These are phyloP conservation scores for Podosphaera leucotricha DNA, from an alignment of 2,329 filamentous ascomycete genomes.

Conservation along the genomic window DNA sequence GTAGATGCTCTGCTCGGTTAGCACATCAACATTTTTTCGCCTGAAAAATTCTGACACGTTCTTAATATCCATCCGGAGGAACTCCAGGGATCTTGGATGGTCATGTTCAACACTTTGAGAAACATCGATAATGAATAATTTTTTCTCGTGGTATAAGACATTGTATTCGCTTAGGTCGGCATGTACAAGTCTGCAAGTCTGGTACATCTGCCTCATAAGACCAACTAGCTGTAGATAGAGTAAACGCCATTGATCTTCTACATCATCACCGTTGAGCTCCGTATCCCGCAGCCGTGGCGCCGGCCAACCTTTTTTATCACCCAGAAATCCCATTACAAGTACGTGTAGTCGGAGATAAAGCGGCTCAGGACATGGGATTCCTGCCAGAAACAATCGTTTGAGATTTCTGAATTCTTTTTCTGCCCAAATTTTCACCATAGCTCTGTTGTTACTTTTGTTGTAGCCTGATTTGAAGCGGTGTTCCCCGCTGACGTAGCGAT, in stretches of 20 bases:
- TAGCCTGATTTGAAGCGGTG: constrained; percentile 77
- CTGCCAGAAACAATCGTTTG: constrained; percentile 57
- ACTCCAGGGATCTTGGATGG: constrained; percentile 77
- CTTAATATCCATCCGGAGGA: constrained; percentile 95
- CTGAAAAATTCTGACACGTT: constrained; percentile 88
- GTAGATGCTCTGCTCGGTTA: constrained; percentile 62
- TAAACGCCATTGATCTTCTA: constrained; percentile 47
- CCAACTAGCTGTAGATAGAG: constrained; percentile 67
- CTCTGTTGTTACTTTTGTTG: constrained; percentile 82
- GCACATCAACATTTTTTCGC: constrained; percentile 56
- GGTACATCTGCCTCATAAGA: constrained; percentile 84
- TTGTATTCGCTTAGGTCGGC: constrained; percentile 98
- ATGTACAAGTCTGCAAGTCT: constrained; percentile 75
- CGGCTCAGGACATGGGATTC: constrained; percentile 78
- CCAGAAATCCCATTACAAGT: constrained; percentile 81
- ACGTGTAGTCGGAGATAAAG: constrained; percentile 82
- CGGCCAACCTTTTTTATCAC: constrained; percentile 64
- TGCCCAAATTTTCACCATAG: constrained; percentile 97
- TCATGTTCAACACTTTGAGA: constrained; percentile 95
- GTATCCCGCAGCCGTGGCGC: constrained; percentile 78
- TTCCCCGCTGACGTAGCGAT: constrained; percentile 88
- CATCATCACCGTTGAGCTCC: constrained; percentile 42
- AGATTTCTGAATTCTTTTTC: constrained; percentile 97
- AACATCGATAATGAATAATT: constrained; percentile 87
- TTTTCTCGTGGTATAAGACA: constrained; percentile 62